A percentile compares a stretch with the other conserved stretches of the same genome.
Conservation (phyloP, 768 basidiomycete genomes). For the Grammothele lineata region DNA sequence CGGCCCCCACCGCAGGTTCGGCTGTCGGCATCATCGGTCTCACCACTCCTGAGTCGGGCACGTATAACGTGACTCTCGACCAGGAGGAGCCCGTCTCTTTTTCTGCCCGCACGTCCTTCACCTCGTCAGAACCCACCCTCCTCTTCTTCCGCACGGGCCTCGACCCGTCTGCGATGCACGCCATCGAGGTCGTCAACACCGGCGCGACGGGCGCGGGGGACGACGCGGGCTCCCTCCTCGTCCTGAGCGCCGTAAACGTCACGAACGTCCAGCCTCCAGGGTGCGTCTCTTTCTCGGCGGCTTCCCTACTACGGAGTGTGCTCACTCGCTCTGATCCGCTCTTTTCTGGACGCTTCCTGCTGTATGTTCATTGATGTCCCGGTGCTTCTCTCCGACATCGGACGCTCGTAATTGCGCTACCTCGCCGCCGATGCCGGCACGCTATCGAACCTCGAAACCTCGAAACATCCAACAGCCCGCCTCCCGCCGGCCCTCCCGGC, state of each 20-base stretch:
- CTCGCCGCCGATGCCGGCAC: constrained; percentile 13
- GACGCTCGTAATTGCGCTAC: too few relatives aligned
- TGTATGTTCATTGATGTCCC: neutral
- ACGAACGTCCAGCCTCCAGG: constrained; percentile 37
- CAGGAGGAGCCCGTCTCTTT: constrained; percentile 17
- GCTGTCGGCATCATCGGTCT: constrained; percentile 57
- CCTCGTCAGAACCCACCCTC: constrained; percentile 47
- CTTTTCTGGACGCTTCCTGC: neutral
- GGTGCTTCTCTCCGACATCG: constrained; percentile 3
- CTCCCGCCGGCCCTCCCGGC: constrained; percentile 9
- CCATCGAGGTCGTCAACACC: constrained; percentile 52
- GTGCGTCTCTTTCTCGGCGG: too few relatives aligned
- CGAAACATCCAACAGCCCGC: too few relatives aligned
- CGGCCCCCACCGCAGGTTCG: constrained; percentile 40
- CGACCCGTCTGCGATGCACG: constrained; percentile 44
- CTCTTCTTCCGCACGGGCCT: constrained; percentile 65
- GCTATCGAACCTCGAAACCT: too few relatives aligned
- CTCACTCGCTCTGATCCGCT: too few relatives aligned
- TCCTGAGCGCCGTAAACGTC: constrained; percentile 43
- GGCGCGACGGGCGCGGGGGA: constrained; percentile 33
- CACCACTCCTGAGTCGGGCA: constrained; percentile 53
- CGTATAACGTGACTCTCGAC: constrained; percentile 55
- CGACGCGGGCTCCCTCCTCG: constrained; percentile 27
- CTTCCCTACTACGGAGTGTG: too few relatives aligned
- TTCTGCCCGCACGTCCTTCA: constrained; percentile 42